A percentile compares a stretch with the other conserved stretches of the same genome.
These are phyloP conservation scores for Sicyos edulis DNA, from an alignment of 306 rosid species.

Conservation along the genomic window DNA sequence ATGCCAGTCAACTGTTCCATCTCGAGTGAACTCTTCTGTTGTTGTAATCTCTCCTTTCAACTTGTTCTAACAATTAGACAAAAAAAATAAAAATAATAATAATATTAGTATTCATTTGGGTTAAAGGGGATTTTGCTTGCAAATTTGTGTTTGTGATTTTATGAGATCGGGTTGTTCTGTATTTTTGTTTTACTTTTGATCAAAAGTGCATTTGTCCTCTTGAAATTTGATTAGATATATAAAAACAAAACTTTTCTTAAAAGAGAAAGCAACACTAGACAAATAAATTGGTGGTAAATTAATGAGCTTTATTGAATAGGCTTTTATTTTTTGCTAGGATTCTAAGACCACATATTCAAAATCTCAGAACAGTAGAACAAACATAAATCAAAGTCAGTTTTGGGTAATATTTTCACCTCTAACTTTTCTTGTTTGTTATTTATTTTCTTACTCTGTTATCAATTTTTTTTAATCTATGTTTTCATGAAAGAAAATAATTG, in stretches of 20 bases:
- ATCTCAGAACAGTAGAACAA: no score
- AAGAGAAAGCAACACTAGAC: not conserved
- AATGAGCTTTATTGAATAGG: no score
- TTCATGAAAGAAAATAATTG: no score
- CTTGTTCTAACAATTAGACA: slow-evolving; percentile 29
- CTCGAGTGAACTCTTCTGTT: slow-evolving; percentile 51
- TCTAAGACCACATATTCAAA: no score
- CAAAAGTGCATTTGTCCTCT: not conserved
- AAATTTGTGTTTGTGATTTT: not conserved
- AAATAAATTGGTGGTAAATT: not conserved
- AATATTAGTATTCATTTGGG: not conserved
- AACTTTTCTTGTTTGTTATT: no score
- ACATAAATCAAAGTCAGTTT: no score
- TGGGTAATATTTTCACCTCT: no score
- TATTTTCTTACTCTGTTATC: no score
- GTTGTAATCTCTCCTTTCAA: slow-evolving; percentile 36
- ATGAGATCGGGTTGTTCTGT: not conserved
- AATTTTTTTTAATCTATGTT: no score
- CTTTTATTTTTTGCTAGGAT: no score
- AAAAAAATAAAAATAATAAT: no score
- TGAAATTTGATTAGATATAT: not conserved
- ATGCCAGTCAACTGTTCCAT: slow-evolving; percentile 68
- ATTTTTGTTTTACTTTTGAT: not conserved
- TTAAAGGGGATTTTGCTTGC: not conserved
- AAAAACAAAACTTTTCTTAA: no score